Conservation (phyloP, 768 basidiomycete genomes). For the Imleria badia region DNA sequence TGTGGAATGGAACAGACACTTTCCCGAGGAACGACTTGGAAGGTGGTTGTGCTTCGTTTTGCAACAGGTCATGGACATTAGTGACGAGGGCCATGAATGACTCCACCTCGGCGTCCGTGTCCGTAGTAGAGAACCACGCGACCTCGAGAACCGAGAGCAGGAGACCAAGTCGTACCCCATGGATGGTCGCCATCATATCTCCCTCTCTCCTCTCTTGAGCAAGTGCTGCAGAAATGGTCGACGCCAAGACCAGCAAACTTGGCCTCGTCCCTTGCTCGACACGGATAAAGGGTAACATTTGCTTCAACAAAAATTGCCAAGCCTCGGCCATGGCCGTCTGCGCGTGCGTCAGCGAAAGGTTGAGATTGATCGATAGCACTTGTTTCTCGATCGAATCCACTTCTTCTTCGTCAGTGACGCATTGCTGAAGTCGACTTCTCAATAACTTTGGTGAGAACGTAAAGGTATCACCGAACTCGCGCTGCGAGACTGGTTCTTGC, state of each 20-base stretch:
- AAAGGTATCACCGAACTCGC: slow-evolving; percentile 81
- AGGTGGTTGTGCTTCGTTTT: slow-evolving; percentile 74
- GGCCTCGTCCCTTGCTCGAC: slow-evolving; percentile 57
- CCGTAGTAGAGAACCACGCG: slow-evolving; percentile 66
- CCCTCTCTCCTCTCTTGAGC: slow-evolving; percentile 70
- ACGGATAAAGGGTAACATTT: slow-evolving; percentile 62
- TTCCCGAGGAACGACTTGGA: slow-evolving; percentile 68
- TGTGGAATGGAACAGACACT: slow-evolving; percentile 71
- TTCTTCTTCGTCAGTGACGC: slow-evolving; percentile 34
- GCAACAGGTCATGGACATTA: slow-evolving; percentile 62
- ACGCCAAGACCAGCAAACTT: slow-evolving; percentile 55
- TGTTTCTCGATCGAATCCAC: slow-evolving; percentile 54
- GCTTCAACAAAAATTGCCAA: slow-evolving; percentile 72
- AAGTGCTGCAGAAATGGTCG: slow-evolving; percentile 64
- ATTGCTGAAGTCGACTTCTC: slow-evolving; percentile 55
- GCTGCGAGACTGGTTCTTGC: slow-evolving; percentile 60
- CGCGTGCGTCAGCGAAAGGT: slow-evolving; percentile 80
- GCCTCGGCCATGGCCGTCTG: slow-evolving; percentile 73
- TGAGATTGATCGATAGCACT: slow-evolving; percentile 78
- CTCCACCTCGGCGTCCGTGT: slow-evolving; percentile 52
- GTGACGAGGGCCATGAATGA: slow-evolving; percentile 61
- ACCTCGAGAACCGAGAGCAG: slow-evolving; percentile 78
- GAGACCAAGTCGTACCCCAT: slow-evolving; percentile 70
- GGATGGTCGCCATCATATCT: slow-evolving; percentile 82
- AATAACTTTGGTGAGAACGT: slow-evolving; percentile 64